Percentiles rank a stretch among this genome's conserved stretches.
Evolutionary conservation across 2,329 filamentous ascomycete genomes (phyloP).

Genomic region (Sarocladiaceae sp.): DNA sequence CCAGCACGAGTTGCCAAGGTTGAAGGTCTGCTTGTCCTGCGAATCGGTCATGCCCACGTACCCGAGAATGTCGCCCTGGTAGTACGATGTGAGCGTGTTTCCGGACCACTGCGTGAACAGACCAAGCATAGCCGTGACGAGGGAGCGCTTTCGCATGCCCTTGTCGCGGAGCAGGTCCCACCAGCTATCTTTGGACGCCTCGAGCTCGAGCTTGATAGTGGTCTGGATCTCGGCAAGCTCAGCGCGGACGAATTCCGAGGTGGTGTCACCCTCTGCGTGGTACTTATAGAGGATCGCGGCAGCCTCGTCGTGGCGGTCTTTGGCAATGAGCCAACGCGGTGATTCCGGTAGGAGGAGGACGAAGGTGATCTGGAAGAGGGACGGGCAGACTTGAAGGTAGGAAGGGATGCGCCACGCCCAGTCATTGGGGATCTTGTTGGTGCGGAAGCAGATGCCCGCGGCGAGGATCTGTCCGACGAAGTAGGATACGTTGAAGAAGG

Average conservation of each 20-base stretch:
- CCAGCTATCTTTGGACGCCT: conserved; percentile 43
- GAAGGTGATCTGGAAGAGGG: conserved; percentile 40
- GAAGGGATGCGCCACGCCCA: conserved; percentile 40
- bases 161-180: conserved; percentile 41
- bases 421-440: conserved; percentile 30
- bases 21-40: conserved; percentile 35
- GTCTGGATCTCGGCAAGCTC: conserved; percentile 45
- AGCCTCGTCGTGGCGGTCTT: conserved; percentile 35
- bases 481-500: conserved; percentile 51
- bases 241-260: conserved; percentile 38
- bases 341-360: conserved; percentile 47
- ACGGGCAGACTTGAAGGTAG: conserved; percentile 38
- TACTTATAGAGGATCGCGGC: conserved; percentile 38
- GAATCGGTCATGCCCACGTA: conserved; percentile 34
- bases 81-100: conserved; percentile 44
- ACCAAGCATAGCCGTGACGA: conserved; percentile 50
- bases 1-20: conserved; percentile 36
- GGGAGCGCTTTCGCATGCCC: conserved; percentile 45
- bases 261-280: conserved; percentile 40
- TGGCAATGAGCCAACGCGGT: conserved; percentile 30
- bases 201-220: conserved; percentile 37
- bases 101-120: conserved; percentile 50
- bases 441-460: conserved; percentile 45
- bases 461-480: conserved; percentile 45
- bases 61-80: conserved; percentile 36